A percentile compares a stretch with the other conserved stretches of the same genome.
phyloP scores from a whole-genome alignment of 1,284 basidiomycete genomes.

The Pseudozyma sp. region DNA sequence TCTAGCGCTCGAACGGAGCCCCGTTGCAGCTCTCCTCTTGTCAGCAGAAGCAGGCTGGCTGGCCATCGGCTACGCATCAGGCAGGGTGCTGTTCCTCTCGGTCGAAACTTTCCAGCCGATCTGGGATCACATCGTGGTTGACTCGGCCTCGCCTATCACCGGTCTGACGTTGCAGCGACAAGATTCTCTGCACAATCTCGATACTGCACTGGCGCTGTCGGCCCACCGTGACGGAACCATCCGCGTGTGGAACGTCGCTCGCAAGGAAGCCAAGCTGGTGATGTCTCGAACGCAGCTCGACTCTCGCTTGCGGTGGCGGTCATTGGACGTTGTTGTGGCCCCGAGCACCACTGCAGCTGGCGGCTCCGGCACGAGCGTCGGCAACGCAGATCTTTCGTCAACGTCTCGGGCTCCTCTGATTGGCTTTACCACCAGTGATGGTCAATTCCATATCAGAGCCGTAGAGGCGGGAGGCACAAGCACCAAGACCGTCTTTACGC shows the following conservation, averaged over 20 bases:
- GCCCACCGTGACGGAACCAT: constrained; percentile 49
- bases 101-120: constrained; percentile 24
- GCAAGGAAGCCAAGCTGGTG: constrained; percentile 16
- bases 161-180: constrained; percentile 33
- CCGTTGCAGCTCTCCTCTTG: constrained; percentile 44
- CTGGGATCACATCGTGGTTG: constrained; percentile 17
- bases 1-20: constrained; percentile 7
- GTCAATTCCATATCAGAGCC: constrained; percentile 36
- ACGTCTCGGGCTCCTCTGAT: constrained; percentile 13
- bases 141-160: constrained; percentile 15
- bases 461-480: constrained; percentile 18
- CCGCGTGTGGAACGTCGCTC: constrained; percentile 27
- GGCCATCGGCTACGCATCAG: constrained; percentile 76
- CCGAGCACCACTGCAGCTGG: background rate
- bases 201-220: constrained; percentile 30
- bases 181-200: constrained; percentile 30
- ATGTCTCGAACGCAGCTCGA: constrained; percentile 26
- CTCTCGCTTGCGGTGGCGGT: constrained; percentile 29
- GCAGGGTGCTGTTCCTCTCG: constrained; percentile 74
- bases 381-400: background rate
- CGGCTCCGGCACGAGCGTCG: background rate
- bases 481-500: constrained; percentile 29
- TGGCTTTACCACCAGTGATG: constrained; percentile 32
- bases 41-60: constrained; percentile 70
- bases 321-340: constrained; percentile 7